A percentile compares a stretch with the other conserved stretches of the same genome.
Evolutionary conservation across 2,329 filamentous ascomycete genomes (phyloP).

Genomic region (Microcera coccophila): DNA sequence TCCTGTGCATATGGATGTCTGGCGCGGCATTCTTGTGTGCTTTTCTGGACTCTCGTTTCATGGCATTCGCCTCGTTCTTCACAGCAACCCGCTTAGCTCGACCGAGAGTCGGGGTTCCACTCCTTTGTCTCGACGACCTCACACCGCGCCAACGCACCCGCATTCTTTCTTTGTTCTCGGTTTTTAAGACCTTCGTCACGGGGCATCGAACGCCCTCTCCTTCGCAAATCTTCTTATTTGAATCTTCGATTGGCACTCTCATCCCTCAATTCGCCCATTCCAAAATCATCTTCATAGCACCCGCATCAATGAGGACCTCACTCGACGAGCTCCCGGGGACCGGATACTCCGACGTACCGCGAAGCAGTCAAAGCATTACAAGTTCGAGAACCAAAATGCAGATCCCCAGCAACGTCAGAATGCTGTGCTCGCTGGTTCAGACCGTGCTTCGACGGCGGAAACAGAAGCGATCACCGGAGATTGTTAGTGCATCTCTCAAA

Average conservation of each 20-base stretch:
- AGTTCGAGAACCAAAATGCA: slow-evolving; percentile 26
- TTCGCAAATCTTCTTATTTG: not conserved
- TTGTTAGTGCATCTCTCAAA: slow-evolving; percentile 35
- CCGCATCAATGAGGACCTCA: slow-evolving; percentile 4
- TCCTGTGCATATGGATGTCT: not conserved
- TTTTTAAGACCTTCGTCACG: not conserved
- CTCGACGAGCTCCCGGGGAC: slow-evolving; percentile 19
- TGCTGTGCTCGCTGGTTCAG: slow-evolving; percentile 43
- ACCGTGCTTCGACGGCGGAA: slow-evolving; percentile 41
- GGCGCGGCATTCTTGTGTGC: not conserved
- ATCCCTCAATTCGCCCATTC: not conserved
- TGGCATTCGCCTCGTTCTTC: not conserved
- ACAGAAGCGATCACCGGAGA: slow-evolving; percentile 41
- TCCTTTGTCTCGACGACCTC: slow-evolving; percentile 13
- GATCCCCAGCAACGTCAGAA: slow-evolving; percentile 41
- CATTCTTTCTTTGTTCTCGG: not conserved
- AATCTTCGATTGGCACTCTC: not conserved
- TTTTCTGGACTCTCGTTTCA: not conserved
- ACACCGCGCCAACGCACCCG: not conserved
- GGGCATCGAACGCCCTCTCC: not conserved
- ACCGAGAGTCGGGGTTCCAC: slow-evolving; percentile 7
- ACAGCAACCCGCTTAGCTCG: not conserved
- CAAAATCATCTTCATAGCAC: slow-evolving; percentile 11
- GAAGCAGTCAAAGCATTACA: slow-evolving; percentile 14
- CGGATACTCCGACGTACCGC: slow-evolving; percentile 6